Evolutionary conservation across 352 stramenopile genomes (phyloP).

Genomic region (Phytophthora tubulina): DNA sequence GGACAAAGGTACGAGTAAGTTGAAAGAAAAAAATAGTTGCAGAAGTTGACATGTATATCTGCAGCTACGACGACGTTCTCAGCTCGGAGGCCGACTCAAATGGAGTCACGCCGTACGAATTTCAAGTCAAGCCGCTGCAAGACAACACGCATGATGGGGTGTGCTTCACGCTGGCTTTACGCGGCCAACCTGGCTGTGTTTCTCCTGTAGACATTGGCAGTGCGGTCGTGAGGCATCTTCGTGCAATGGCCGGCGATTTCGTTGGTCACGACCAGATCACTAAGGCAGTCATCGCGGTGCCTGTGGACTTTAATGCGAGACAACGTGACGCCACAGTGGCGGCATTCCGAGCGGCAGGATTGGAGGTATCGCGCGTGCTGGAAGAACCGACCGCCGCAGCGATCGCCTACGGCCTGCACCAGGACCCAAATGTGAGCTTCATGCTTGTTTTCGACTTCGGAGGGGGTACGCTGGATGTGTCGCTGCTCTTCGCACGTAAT

Average conservation of each 20-base stretch:
- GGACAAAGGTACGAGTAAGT: conserved; percentile 44
- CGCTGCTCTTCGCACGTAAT: conserved; percentile 93
- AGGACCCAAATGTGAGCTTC: conserved; percentile 92
- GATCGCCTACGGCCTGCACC: conserved; percentile 96
- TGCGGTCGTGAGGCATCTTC: conserved; percentile 56
- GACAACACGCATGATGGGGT: conserved; percentile 33
- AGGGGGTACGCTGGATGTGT: conserved; percentile 95
- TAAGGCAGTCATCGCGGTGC: conserved; percentile 70
- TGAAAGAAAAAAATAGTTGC: neutral
- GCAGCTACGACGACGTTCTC: conserved; percentile 44
- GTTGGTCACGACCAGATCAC: conserved; percentile 77
- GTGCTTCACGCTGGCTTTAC: conserved; percentile 58
- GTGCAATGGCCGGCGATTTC: conserved; percentile 55
- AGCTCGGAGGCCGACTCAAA: conserved; percentile 21
- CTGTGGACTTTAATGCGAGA: conserved; percentile 59
- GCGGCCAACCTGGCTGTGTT: conserved; percentile 54
- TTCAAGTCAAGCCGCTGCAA: conserved; percentile 35
- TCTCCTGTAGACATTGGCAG: conserved; percentile 58
- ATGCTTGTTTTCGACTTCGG: conserved; percentile 97
- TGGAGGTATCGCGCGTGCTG: conserved; percentile 62
- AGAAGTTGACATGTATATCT: conserved; percentile 10
- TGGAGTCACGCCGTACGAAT: conserved; percentile 57
- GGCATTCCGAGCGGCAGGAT: conserved; percentile 54
- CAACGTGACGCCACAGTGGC: conserved; percentile 58
- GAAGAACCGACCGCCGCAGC: conserved; percentile 95